phyloP scores from a whole-genome alignment of 208 protist genomes.

The Leishmania lainsoni region DNA sequence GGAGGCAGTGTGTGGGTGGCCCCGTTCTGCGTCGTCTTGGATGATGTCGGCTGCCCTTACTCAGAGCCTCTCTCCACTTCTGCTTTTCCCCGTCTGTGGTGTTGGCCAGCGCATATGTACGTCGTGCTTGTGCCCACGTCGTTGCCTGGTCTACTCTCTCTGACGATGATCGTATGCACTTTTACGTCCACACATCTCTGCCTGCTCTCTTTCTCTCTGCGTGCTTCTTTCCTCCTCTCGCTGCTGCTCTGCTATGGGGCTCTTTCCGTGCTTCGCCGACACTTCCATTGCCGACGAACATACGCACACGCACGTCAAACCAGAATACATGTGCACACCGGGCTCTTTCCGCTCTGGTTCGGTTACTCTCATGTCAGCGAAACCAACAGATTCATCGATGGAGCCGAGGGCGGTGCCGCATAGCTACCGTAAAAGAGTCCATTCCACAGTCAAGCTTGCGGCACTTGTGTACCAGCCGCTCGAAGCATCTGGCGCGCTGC shows the following conservation, averaged over 20 bases:
- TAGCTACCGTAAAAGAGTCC: slow-evolving; percentile 20
- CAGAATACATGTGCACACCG: neutral
- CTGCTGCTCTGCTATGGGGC: neutral
- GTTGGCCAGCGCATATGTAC: neutral
- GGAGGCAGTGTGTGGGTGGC: neutral
- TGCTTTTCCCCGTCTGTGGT: neutral
- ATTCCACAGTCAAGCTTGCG: slow-evolving; percentile 35
- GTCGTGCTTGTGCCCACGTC: neutral
- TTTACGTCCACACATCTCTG: neutral
- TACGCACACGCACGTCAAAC: neutral
- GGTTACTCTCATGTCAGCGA: neutral
- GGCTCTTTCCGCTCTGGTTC: neutral
- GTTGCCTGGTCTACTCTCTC: neutral
- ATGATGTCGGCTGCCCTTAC: neutral
- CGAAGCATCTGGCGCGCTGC: slow-evolving; percentile 35
- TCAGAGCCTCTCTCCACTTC: neutral
- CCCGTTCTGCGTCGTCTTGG: neutral
- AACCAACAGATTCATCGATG: neutral
- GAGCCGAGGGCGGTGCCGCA: slow-evolving; percentile 2
- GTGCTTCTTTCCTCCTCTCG: neutral
- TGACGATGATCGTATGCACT: neutral
- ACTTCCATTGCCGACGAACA: neutral
- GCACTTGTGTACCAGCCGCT: slow-evolving; percentile 53
- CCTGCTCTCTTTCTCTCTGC: neutral
- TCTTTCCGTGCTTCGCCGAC: neutral